Base-by-base conservation (phyloP, 495 filamentous ascomycete genomes). In the Thozetella sp. region DNA sequence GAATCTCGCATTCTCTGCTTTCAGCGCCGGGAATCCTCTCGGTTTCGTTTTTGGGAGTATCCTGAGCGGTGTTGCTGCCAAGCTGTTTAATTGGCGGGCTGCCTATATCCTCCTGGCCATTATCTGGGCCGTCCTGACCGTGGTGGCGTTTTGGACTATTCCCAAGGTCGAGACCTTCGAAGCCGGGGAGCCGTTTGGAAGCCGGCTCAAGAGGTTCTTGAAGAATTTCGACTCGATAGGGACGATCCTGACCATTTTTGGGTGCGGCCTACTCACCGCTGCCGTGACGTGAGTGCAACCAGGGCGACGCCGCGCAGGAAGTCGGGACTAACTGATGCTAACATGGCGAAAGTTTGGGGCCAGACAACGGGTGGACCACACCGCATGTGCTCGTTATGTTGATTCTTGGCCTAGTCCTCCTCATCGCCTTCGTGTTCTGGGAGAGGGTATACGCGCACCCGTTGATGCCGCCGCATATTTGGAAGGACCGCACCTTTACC, bases 1-100 rank as follows among this genome's bases (percentile, higher is more conserved):
- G 77, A 92, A 92, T 63, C 71, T 80, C 22, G 88, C 85, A 3
- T 91, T 92, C 68, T 88, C 86, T 0, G 88, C 86, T 60, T 91
- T 90, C 64, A 85, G 82, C 50, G 85, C 88, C 1, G 89, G 89
- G 0, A 92, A 92, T 57, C 88, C 89, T 17, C 69, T 91, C 4
- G 89, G 88, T 0, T 92, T 88, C 61, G 87, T 90, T 0, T 81
- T 87, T 56, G 88, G 88, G 0, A 86, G 79, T 34, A 84, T 92
- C 43, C 72, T 90, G 19, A 84, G 82, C 25, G 88, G 88, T 1
- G 66, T 92, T 17, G 87, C 85, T 10, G 78, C 86, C 0, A 71
- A 85, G 61, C 58, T 90, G 19, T 83, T 83, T 55, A 83, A 74
- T 61, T 92, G 88, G 89, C 77, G 89, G 19, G 86, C 86, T 0